Percentiles rank a stretch among this genome's conserved stretches.
Conservation (phyloP, 2,329 filamentous ascomycete species). For the Clarireedia hainanense region DNA sequence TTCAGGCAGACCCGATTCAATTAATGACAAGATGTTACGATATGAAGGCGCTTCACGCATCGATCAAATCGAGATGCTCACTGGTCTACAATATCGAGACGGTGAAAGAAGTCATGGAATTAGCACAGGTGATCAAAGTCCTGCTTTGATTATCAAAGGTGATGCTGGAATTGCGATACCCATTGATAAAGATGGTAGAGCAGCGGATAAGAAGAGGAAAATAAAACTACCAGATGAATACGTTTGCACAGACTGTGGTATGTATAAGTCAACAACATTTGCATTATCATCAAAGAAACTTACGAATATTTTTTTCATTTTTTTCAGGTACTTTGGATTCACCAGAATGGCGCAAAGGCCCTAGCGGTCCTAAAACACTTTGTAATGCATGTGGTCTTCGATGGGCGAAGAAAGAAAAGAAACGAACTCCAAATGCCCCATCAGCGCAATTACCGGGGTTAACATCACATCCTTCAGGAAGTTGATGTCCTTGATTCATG, state of each 20-base stretch:
- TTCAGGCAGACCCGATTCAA: conserved; percentile 62
- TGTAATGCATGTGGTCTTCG: conserved; percentile 87
- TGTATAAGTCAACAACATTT: conserved; percentile 22
- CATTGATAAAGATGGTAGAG: conserved; percentile 64
- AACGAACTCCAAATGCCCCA: background rate
- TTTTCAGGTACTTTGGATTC: conserved; percentile 69
- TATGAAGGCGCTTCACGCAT: conserved; percentile 71
- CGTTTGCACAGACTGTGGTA: conserved; percentile 88
- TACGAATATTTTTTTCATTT: background rate
- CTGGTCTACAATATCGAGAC: conserved; percentile 77
- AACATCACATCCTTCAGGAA: background rate
- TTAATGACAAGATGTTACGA: conserved; percentile 76
- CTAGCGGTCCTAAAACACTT: conserved; percentile 84
- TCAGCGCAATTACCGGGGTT: background rate
- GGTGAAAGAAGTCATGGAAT: conserved; percentile 84
- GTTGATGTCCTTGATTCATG: background rate
- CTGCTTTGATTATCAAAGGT: conserved; percentile 73
- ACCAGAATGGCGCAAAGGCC: conserved; percentile 93
- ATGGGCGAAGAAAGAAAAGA: conserved; percentile 75
- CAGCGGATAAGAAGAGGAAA: conserved; percentile 77
- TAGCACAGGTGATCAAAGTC: conserved; percentile 76
- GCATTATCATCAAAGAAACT: conserved; percentile 1
- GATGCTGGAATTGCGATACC: conserved; percentile 83
- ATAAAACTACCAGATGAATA: conserved; percentile 80
- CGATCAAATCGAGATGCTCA: conserved; percentile 89